Conservation (phyloP, 2,329 filamentous ascomycete genomes). For the Emmonsia crescens region DNA sequence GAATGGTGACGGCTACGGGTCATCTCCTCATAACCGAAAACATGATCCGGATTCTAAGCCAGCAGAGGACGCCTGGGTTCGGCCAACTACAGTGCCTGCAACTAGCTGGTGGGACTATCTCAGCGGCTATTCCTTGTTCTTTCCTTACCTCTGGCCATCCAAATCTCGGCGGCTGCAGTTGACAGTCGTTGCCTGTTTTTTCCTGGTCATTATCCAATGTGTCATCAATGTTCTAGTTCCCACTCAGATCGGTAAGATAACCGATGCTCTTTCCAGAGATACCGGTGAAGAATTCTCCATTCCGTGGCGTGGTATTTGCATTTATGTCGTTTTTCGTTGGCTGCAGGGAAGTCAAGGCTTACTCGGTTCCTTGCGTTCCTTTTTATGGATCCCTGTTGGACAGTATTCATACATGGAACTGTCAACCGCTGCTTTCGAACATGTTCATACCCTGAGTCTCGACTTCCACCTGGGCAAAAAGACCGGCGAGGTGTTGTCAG, state of each 20-base stretch:
- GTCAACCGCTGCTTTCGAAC: constrained; percentile 91
- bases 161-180: constrained; percentile 65
- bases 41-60: constrained; percentile 32
- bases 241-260: constrained; percentile 66
- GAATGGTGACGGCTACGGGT: constrained; percentile 43
- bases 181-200: constrained; percentile 70
- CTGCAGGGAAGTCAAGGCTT: constrained; percentile 84
- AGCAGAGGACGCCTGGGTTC: constrained; percentile 68
- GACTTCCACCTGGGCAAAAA: constrained; percentile 96
- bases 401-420: constrained; percentile 94
- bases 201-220: constrained; percentile 68
- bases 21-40: constrained; percentile 23
- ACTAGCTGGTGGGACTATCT: constrained; percentile 96
- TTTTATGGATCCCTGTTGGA: constrained; percentile 91
- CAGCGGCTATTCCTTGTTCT: constrained; percentile 82
- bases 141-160: constrained; percentile 92
- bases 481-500: constrained; percentile 90
- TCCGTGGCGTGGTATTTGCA: constrained; percentile 62
- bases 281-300: constrained; percentile 43
- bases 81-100: constrained; percentile 72
- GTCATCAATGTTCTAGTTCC: constrained; percentile 81
- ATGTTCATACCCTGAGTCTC: constrained; percentile 87
- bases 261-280: constrained; percentile 56
- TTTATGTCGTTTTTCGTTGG: constrained; percentile 69
- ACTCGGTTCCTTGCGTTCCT: constrained; percentile 67